Base-by-base conservation (phyloP, 2,329 filamentous ascomycete species). In the Ophiosphaerella herpotricha region DNA sequence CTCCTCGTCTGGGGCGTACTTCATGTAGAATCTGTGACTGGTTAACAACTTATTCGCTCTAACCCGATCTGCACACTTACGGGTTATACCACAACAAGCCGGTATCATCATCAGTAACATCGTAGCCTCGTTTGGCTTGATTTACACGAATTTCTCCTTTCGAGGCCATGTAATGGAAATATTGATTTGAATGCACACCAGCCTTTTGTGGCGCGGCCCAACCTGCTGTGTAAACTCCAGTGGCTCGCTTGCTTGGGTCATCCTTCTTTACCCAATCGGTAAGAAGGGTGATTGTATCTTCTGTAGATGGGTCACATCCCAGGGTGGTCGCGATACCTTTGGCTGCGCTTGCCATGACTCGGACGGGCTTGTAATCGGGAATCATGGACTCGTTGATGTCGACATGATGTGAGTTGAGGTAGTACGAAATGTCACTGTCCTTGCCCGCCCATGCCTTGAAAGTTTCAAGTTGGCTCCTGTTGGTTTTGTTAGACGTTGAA, bases 321-420 rank as follows among this genome's bases (percentile, higher is more conserved):
- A 96, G 79, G 44, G 81, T 82, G 7, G 86, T 87, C 4, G 92
- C 91, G 21, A 90, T 88, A 46, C 92, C 92, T 67, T 85, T 89
- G 13, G 88, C 88, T 0, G 86, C 88, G 35, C 86, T 87, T 2
- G 86, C 92, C 3, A 87, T 89, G 7, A 96, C 92, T 59, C 85
- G 87, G 46, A 89, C 83, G 12, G 92, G 93, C 31, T 84, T 80
- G 74, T 88, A 96, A 39, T 87, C 88, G 7, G 87, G 85, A 2
- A 95, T 90, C 91, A 97, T 96, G 47, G 86, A 91, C 78, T 96
- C 92, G 76, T 88, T 91, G 62, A 97, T 85, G 75, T 97, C 92
- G 64, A 97, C 82, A 78, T 97, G 93, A 78, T 97, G 92, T 58
- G 86, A 91, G 82, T 97, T 97, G 60, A 97, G 84, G 76, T 97